phyloP scores from a whole-genome alignment of 352 stramenopile genomes.

The Discostella stelligera region DNA sequence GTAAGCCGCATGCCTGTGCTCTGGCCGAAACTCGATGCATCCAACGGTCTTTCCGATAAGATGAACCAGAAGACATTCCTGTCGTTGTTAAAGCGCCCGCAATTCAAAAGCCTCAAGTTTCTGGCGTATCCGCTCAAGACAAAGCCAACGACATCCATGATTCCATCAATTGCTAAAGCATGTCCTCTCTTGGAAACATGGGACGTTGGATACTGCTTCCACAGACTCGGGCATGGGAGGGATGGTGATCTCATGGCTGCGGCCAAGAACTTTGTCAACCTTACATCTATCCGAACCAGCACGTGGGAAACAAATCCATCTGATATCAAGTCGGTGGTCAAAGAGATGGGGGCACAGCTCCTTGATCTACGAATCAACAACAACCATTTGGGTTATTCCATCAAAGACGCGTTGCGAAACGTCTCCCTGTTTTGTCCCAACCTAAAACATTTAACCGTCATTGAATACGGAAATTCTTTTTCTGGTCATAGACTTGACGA shows the following conservation, averaged over 20 bases:
- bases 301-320: constrained; percentile 11
- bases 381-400: constrained; percentile 4
- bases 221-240: background rate
- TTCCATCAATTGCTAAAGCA: constrained; percentile 15
- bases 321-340: constrained; percentile 7
- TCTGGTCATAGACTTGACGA: background rate
- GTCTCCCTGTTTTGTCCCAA: constrained; percentile 14
- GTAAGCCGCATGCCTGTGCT: constrained; percentile 15
- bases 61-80: background rate
- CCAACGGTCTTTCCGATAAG: background rate
- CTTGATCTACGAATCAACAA: constrained; percentile 17
- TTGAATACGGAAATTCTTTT: too few relatives aligned
- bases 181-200: constrained; percentile 24
- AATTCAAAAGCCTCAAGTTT: constrained; percentile 30
- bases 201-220: background rate
- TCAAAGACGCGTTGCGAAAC: background rate
- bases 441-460: background rate
- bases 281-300: constrained; percentile 5
- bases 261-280: constrained; percentile 8
- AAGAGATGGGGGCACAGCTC: constrained; percentile 19
- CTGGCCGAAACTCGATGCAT: constrained; percentile 10
- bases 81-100: constrained; percentile 16
- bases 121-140: constrained; percentile 14
- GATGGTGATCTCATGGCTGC: constrained; percentile 13
- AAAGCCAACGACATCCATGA: constrained; percentile 14